These are phyloP conservation scores for Dictyostelium purpureum DNA, from an alignment of 78 protist species.

Conservation along the genomic window DNA sequence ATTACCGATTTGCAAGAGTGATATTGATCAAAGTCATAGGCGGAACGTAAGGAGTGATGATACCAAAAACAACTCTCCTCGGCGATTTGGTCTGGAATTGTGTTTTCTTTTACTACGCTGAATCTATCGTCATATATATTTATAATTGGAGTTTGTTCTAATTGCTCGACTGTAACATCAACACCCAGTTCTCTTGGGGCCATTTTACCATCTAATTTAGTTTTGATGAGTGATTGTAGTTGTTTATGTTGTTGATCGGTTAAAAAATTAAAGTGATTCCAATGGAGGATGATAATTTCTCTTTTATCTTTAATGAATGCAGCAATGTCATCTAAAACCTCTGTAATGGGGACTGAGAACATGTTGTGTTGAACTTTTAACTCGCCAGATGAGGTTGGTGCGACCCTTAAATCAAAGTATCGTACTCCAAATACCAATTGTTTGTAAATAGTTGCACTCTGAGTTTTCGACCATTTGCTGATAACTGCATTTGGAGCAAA, in stretches of 20 bases:
- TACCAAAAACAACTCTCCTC: background rate
- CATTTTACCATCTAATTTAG: background rate
- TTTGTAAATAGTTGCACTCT: slow-evolving; percentile 3
- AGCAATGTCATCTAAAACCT: background rate
- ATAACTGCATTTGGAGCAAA: background rate
- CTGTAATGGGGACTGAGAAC: background rate
- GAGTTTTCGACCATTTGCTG: slow-evolving; percentile 20
- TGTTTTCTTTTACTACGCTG: background rate
- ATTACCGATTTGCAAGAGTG: background rate
- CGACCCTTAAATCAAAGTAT: slow-evolving; percentile 13
- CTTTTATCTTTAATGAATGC: slow-evolving; percentile 6
- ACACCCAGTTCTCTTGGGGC: background rate
- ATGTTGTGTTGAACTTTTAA: background rate
- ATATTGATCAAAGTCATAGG: background rate
- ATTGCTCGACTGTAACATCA: background rate
- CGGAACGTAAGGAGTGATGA: background rate
- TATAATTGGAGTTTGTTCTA: background rate
- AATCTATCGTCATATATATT: slow-evolving; percentile 7
- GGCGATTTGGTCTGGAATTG: background rate
- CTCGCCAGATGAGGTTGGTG: background rate
- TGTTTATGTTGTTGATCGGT: background rate
- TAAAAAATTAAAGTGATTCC: background rate
- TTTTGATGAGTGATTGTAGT: background rate
- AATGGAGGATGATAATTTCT: slow-evolving; percentile 3
- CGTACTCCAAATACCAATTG: background rate